phyloP scores from a whole-genome alignment of 306 rosid genomes.

The Acacia confusa region DNA sequence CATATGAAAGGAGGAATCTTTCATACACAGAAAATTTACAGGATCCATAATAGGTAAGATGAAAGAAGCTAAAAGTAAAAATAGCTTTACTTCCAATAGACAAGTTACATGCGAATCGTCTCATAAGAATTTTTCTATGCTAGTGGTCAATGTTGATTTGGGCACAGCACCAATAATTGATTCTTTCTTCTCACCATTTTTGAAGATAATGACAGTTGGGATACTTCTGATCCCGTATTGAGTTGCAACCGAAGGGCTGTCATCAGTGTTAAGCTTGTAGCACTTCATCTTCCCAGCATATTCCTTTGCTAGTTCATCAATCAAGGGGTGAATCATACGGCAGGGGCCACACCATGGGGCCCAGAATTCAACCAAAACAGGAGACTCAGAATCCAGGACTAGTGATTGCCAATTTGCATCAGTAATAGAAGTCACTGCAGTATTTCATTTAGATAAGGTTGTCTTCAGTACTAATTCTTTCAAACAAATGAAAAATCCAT shows the following conservation, averaged over 20 bases:
- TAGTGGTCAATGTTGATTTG: conserved; percentile 68
- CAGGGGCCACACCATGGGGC: conserved; percentile 99
- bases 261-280: conserved; percentile 83
- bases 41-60: not conserved
- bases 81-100: conserved; percentile 42
- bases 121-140: conserved; percentile 83
- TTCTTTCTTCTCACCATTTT: conserved; percentile 81
- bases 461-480: not conserved
- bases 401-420: conserved; percentile 70
- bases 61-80: conserved; percentile 38
- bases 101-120: conserved; percentile 37
- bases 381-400: conserved; percentile 59
- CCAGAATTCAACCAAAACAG: conserved; percentile 96
- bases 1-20: not conserved
- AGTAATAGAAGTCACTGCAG: conserved; percentile 63
- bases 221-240: conserved; percentile 85
- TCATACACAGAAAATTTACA: not conserved
- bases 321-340: conserved; percentile 90
- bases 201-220: conserved; percentile 84
- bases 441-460: not conserved
- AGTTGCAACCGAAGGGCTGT: conserved; percentile 63
- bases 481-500: not conserved
- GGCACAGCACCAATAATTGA: conserved; percentile 90
- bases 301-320: conserved; percentile 68
- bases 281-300: conserved; percentile 77